Percentiles rank a stretch among this genome's conserved stretches.
Evolutionary conservation across 805 yeast genomes (phyloP).

Genomic region (Danielia reshetovae): DNA sequence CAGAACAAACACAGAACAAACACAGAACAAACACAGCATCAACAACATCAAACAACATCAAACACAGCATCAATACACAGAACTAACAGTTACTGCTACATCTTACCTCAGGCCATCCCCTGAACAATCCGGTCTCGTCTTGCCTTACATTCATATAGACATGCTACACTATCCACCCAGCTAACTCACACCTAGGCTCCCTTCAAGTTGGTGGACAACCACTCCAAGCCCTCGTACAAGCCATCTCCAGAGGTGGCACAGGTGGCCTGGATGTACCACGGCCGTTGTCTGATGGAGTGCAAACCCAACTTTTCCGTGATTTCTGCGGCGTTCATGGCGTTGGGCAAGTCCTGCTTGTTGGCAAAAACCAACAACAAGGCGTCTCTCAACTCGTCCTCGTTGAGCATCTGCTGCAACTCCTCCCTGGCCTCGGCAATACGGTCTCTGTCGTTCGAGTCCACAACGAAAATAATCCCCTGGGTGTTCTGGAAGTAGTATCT

Average conservation of each 20-base stretch:
- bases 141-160: too few species aligned
- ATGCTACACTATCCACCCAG: not conserved
- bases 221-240: slow-evolving; percentile 86
- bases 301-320: slow-evolving; percentile 8
- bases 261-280: slow-evolving; percentile 8
- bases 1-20: too few species aligned
- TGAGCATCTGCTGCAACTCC: slow-evolving; percentile 6
- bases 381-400: slow-evolving; percentile 7
- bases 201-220: slow-evolving; percentile 89
- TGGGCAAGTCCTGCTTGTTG: slow-evolving; percentile 8
- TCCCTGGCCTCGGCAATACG: slow-evolving; percentile 7
- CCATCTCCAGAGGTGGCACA: slow-evolving; percentile 7
- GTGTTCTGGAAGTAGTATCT: slow-evolving; percentile 8
- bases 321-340: slow-evolving; percentile 7
- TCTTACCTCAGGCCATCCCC: too few species aligned
- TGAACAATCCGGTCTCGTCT: too few species aligned
- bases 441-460: slow-evolving; percentile 6
- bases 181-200: slow-evolving; percentile 8
- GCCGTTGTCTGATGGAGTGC: slow-evolving; percentile 6
- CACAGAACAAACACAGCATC: too few species aligned
- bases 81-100: too few species aligned
- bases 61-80: too few species aligned
- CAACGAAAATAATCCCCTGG: slow-evolving; percentile 6
- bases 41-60: too few species aligned
- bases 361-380: slow-evolving; percentile 8